Percentiles rank a stretch among this genome's conserved stretches.
Conservation (phyloP, 2,329 filamentous ascomycete genomes). For the Sclerotinia spermophila region DNA sequence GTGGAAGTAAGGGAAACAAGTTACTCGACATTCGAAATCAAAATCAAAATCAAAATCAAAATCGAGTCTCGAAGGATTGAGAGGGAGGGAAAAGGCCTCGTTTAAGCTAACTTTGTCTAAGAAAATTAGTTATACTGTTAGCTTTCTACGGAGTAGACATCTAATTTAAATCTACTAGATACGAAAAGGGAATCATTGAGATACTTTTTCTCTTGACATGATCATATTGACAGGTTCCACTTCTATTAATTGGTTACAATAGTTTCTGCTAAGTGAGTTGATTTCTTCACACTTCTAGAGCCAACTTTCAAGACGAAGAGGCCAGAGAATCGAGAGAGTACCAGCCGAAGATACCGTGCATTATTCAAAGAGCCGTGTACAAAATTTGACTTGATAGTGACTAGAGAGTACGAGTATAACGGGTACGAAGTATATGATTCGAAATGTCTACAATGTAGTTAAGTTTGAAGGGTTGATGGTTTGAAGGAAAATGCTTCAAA, state of each 20-base stretch:
- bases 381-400: background rate
- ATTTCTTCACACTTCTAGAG: background rate
- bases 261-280: background rate
- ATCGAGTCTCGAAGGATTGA: background rate
- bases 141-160: background rate
- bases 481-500: background rate
- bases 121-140: background rate
- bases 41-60: background rate
- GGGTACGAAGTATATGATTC: background rate
- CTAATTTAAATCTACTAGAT: background rate
- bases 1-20: background rate
- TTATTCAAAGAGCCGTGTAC: background rate
- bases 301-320: background rate
- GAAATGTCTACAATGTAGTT: background rate
- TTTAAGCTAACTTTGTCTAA: slow-evolving; percentile 4
- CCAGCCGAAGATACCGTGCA: background rate
- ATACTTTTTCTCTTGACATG: background rate
- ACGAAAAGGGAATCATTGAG: background rate
- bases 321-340: background rate
- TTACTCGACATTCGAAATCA: background rate
- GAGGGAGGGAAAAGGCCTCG: background rate
- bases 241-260: background rate
- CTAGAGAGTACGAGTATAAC: background rate
- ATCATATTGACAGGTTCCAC: slow-evolving; percentile 1
- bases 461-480: background rate